Conservation (phyloP, 2,329 filamentous ascomycete species). For the Phialophora expanda region DNA sequence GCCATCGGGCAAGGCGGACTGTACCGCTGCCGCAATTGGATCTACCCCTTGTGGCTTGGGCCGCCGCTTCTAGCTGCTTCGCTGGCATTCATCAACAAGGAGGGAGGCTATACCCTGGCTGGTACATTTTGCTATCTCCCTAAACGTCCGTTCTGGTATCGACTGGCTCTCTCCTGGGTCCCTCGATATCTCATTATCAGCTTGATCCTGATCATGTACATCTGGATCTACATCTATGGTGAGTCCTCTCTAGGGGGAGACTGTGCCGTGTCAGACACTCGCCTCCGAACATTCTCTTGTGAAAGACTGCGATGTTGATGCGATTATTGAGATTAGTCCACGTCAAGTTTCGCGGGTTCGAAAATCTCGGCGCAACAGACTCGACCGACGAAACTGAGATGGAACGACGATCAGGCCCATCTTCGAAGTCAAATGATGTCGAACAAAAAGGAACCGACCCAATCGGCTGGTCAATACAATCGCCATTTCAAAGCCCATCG, state of each 20-base stretch:
- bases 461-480: background rate
- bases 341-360: slow-evolving; percentile 49
- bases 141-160: slow-evolving; percentile 69
- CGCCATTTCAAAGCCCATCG: background rate
- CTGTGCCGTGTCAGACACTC: background rate
- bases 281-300: background rate
- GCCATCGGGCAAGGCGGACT: slow-evolving; percentile 64
- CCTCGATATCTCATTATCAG: slow-evolving; percentile 73
- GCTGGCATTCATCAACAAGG: slow-evolving; percentile 65
- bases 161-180: slow-evolving; percentile 71
- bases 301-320: background rate
- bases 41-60: slow-evolving; percentile 63
- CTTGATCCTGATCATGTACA: slow-evolving; percentile 68
- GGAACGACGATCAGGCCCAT: slow-evolving; percentile 18
- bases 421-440: slow-evolving; percentile 9
- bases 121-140: slow-evolving; percentile 75
- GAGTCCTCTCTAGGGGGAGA: background rate
- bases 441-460: slow-evolving; percentile 9
- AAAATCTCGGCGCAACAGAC: slow-evolving; percentile 33
- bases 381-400: slow-evolving; percentile 11
- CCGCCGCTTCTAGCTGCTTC: slow-evolving; percentile 66
- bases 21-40: slow-evolving; percentile 67
- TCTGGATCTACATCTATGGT: slow-evolving; percentile 71
- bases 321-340: slow-evolving; percentile 47
- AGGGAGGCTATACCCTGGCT: slow-evolving; percentile 62